Percentiles rank a stretch among this genome's conserved stretches.
phyloP scores from a whole-genome alignment of 306 rosid genomes.

The Trifolium pratense region DNA sequence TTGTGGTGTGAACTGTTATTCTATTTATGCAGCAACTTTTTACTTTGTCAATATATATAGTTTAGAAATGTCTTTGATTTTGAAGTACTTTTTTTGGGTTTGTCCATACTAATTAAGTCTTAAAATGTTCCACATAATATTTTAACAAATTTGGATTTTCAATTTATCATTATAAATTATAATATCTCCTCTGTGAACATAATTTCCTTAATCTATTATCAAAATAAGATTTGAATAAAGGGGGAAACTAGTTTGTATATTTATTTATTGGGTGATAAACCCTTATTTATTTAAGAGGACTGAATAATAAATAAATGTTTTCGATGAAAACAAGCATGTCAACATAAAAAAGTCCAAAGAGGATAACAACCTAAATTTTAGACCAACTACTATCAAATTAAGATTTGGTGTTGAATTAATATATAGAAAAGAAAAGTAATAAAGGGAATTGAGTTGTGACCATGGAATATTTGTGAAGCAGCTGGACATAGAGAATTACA shows the following conservation, averaged over 20 bases:
- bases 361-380: neutral
- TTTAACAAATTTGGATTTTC: neutral
- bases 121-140: neutral
- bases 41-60: slow-evolving; percentile 6
- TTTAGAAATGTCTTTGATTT: slow-evolving; percentile 6
- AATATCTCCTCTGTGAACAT: too few species aligned
- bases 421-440: neutral
- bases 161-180: too few species aligned
- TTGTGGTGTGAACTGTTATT: too few species aligned
- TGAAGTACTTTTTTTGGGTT: neutral
- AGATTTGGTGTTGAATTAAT: neutral
- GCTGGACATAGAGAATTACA: too few species aligned
- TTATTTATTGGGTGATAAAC: too few species aligned
- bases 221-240: too few species aligned
- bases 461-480: too few species aligned
- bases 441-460: neutral
- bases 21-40: neutral
- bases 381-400: neutral
- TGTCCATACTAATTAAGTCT: neutral
- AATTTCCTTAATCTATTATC: too few species aligned
- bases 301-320: neutral
- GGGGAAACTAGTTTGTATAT: too few species aligned
- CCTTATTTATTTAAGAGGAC: too few species aligned
- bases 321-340: neutral
- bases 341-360: neutral